phyloP scores from a whole-genome alignment of 208 protist genomes.

The Porcisia hertigi region DNA sequence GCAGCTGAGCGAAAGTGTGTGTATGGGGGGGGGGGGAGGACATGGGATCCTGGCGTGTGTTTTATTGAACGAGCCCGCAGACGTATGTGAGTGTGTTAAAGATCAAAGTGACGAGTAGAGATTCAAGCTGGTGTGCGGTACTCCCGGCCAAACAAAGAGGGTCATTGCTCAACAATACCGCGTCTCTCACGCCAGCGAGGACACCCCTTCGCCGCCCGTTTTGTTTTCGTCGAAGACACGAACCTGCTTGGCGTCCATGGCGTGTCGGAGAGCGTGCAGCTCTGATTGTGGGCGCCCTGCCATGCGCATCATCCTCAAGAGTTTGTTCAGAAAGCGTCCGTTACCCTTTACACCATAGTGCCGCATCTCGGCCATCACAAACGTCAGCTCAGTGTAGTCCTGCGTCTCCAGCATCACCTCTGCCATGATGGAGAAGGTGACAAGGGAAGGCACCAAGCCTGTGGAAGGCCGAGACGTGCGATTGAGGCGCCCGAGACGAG shows the following conservation, averaged over 20 bases:
- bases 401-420: slow-evolving; percentile 43
- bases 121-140: background rate
- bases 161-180: background rate
- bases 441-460: slow-evolving; percentile 34
- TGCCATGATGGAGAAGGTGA: slow-evolving; percentile 72
- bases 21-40: background rate
- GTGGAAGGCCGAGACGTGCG: slow-evolving; percentile 1
- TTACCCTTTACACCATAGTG: slow-evolving; percentile 54
- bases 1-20: background rate
- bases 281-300: slow-evolving; percentile 1
- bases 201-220: no score
- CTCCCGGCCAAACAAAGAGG: background rate
- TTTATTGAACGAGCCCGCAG: background rate
- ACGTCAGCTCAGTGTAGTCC: slow-evolving; percentile 45
- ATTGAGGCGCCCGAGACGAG: background rate
- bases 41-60: background rate
- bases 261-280: slow-evolving; percentile 9
- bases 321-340: slow-evolving; percentile 54
- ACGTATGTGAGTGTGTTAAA: background rate
- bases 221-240: slow-evolving; percentile 32
- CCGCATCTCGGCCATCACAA: slow-evolving; percentile 68
- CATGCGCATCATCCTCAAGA: slow-evolving; percentile 35
- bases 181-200: background rate
- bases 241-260: slow-evolving; percentile 33
- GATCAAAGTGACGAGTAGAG: background rate